Evolutionary conservation across 2,329 filamentous ascomycete species (phyloP), one percentile per base, ranked within the genome.

Genomic region (Furcasterigmium sp.): DNA sequence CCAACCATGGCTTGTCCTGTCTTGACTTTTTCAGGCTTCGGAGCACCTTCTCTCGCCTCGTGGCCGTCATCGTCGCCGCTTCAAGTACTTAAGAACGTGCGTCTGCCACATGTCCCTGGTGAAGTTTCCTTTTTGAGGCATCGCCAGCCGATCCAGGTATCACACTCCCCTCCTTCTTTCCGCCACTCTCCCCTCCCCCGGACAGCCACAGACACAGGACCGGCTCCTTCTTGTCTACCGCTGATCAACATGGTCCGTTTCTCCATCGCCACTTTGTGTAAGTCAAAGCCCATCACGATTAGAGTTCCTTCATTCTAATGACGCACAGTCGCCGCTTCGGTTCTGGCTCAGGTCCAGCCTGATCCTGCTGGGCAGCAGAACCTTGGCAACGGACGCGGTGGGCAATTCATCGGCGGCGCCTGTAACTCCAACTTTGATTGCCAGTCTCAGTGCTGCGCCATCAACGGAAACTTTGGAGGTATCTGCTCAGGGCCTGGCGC

Each of bases 331-430:
- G 56, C 52, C 9, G 48, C 52, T 11, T 46, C 55, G 21, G 30
- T 41, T 3, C 21, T 49, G 14, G 48, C 49, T 8, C 44, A 40
- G 43, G 42, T 40, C 54, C 4, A 49, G 26, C 29, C 56, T 51
- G 57, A 59, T 30, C 52, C 56, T 1, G 32, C 55, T 8, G 57
- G 57, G 34, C 52, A 45, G 10, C 55, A 59, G 37, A 55, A 56
- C 41, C 42, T 60, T 36, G 55, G 56, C 47, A 56, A 53, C 41
- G 56, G 51, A 39, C 18, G 43, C 9, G 57, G 55, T 17, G 40
- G 26, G 3, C 57, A 59, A 47, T 60, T 60, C 48, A 60, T 60
- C 48, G 56, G 55, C 5, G 58, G 58, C 39, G 53, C 45, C 42
- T 60, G 57, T 38, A 43, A 52, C 18, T 56, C 44, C 51, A 52